Evolutionary conservation across 768 basidiomycete genomes (phyloP).

Genomic region (Dacryopinax spathularia): DNA sequence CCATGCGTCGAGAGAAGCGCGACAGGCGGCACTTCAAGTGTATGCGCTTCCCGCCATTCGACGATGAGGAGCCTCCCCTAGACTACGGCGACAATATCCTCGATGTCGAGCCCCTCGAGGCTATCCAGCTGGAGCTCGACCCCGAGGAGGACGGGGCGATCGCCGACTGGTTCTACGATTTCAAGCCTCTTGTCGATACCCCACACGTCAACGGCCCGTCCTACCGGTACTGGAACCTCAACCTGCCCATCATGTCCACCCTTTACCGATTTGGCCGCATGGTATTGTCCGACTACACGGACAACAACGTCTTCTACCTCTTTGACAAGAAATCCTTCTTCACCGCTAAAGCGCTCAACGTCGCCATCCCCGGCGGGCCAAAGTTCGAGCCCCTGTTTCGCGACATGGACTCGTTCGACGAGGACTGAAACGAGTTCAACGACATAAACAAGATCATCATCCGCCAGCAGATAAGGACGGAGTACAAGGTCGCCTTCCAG

Average conservation of each 20-base stretch:
- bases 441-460: constrained; percentile 99
- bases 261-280: constrained; percentile 91
- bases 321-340: constrained; percentile 98
- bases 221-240: constrained; percentile 85
- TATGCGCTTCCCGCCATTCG: constrained; percentile 98
- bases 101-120: constrained; percentile 94
- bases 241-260: constrained; percentile 91
- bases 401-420: constrained; percentile 94
- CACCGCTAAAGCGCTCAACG: constrained; percentile 91
- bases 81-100: constrained; percentile 98
- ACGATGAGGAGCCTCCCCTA: constrained; percentile 96
- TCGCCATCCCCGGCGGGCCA: constrained; percentile 95
- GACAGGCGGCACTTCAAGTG: constrained; percentile 99
- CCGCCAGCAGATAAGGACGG: constrained; percentile 93
- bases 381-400: constrained; percentile 94
- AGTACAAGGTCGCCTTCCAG: constrained; percentile 98
- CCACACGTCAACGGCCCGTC: constrained; percentile 83
- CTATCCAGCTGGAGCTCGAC: constrained; percentile 93
- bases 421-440: constrained; percentile 99
- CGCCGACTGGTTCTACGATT: constrained; percentile 96
- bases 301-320: constrained; percentile 79
- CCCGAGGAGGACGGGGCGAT: constrained; percentile 82
- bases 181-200: constrained; percentile 83
- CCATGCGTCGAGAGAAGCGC: constrained; percentile 96
- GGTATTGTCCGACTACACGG: constrained; percentile 81